Base-by-base conservation (phyloP, 805 yeast species). In the Starmerella davenportii region DNA sequence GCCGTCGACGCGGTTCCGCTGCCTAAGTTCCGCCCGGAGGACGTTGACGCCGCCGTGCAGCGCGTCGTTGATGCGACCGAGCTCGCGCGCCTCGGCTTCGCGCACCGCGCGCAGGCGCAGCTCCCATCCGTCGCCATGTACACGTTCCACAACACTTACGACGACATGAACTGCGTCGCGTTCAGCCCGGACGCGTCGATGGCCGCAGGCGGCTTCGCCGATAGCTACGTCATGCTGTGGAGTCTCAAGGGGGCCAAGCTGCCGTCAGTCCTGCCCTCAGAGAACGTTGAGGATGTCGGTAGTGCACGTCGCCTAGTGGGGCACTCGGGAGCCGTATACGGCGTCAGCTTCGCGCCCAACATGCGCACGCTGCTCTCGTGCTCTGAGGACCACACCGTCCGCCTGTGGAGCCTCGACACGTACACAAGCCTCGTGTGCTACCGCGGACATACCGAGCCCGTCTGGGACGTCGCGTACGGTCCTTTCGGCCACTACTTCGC, bases 401-500 rank as follows among this genome's bases (percentile, higher is more conserved):
- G 95, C 45, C 60, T 90, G 42, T 90, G 98, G 99, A 81, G 95
- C 1, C 60, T 81, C 57, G 96, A 90, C 53, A 79, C 95, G 1
- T 81, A 72, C 55, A 73, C 92, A 1, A 76, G 92, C 1, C 65
- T 90, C 36, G 98, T 90, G 1, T 71, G 84, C n/a, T 90, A 90
- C 61, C 82, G 81, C 56, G 95, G 96, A 7, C 99, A 90, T 55
- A 81, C 76, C 51, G 92, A 81, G 49, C 96, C 98, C 1, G 79
- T 90, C 21, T 90, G 98, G 98, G 96, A 90, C 55, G 95, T 90
- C 5, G 71, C 78, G 50, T 90, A 82, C 53, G 76, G 93, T 2
- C 98, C 98, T 2, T 63, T 79, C 51, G 98, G 98, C 4, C 96
- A 90, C 60, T 90, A 90, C 61, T 90, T 90, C 59, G 95, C 92